phyloP scores from a whole-genome alignment of 2,329 filamentous ascomycete genomes.

The Cladophialophora chaetospira region DNA sequence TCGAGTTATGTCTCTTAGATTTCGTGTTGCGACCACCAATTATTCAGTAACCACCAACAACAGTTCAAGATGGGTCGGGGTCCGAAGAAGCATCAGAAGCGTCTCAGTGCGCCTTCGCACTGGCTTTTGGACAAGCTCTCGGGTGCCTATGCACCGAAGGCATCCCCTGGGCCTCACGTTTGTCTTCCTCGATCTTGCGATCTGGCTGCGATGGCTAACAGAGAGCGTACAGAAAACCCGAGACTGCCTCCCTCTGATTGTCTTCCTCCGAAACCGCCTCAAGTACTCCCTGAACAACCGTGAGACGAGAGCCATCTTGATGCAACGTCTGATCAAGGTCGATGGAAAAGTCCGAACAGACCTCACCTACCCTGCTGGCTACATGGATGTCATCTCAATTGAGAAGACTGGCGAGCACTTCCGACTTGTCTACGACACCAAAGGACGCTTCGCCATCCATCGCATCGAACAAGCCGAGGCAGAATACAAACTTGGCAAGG shows the following conservation, averaged over 20 bases:
- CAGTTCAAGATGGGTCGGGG: conserved; percentile 55
- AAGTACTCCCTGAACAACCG: conserved; percentile 99
- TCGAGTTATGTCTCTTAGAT: neutral
- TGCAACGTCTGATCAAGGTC: conserved; percentile 99
- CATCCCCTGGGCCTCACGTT: conserved; percentile 70
- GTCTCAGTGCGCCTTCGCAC: conserved; percentile 97
- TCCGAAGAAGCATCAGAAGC: conserved; percentile 99
- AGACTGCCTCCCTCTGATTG: conserved; percentile 97
- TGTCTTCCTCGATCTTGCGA: conserved; percentile 8
- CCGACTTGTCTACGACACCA: conserved; percentile 99
- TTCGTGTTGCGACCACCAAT: neutral
- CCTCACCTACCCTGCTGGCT: conserved; percentile 92
- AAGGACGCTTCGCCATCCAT: conserved; percentile 99
- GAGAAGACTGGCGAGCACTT: conserved; percentile 99
- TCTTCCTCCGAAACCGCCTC: conserved; percentile 90
- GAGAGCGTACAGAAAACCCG: conserved; percentile 82
- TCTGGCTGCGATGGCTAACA: conserved; percentile 18
- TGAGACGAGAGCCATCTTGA: conserved; percentile 96
- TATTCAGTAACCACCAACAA: conserved; percentile 17
- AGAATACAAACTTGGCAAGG: conserved; percentile 99
- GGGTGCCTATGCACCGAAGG: conserved; percentile 74
- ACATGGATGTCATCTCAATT: conserved; percentile 99
- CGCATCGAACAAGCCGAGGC: conserved; percentile 98
- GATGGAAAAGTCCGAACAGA: conserved; percentile 99
- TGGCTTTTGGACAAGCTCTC: conserved; percentile 99